Evolutionary conservation across 768 basidiomycete genomes (phyloP).

Genomic region (Coprinopsis marcescibilis): DNA sequence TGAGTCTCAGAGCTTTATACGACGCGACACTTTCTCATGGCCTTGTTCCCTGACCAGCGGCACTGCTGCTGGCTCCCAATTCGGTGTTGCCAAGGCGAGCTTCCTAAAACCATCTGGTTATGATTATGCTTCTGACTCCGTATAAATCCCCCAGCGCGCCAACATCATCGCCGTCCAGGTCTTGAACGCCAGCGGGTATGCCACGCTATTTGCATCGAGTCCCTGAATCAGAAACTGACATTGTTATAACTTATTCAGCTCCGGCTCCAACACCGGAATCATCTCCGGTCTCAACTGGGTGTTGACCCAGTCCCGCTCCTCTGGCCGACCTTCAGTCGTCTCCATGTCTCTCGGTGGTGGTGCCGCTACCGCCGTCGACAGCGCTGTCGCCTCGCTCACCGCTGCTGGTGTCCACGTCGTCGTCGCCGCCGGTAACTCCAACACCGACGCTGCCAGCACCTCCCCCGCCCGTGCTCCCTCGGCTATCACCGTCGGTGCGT

Average conservation of each 20-base stretch:
- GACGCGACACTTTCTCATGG: neutral
- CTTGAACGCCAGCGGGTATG: constrained; percentile 26
- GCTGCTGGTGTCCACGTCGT: constrained; percentile 17
- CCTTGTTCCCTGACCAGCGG: constrained; percentile 12
- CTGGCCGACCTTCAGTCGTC: constrained; percentile 23
- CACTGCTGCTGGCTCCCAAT: constrained; percentile 22
- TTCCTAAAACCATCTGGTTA: neutral
- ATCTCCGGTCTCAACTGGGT: constrained; percentile 28
- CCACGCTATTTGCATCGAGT: no score
- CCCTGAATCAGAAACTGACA: no score
- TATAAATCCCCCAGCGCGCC: constrained; percentile 15
- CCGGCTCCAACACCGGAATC: constrained; percentile 15
- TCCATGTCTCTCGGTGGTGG: constrained; percentile 30
- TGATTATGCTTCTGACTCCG: neutral
- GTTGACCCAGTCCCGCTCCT: constrained; percentile 10
- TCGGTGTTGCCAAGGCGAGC: constrained; percentile 19
- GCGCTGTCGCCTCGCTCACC: constrained; percentile 21
- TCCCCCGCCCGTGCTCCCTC: constrained; percentile 31
- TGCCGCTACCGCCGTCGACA: constrained; percentile 21
- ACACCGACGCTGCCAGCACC: constrained; percentile 22
- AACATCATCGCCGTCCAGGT: constrained; percentile 38
- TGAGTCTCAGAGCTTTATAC: constrained; percentile 12
- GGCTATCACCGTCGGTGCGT: constrained; percentile 36
- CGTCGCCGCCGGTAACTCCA: constrained; percentile 32
- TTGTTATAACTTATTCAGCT: no score